Base-by-base conservation (phyloP, 2,329 filamentous ascomycete species). In the Ophiostoma himal-ulmi region DNA sequence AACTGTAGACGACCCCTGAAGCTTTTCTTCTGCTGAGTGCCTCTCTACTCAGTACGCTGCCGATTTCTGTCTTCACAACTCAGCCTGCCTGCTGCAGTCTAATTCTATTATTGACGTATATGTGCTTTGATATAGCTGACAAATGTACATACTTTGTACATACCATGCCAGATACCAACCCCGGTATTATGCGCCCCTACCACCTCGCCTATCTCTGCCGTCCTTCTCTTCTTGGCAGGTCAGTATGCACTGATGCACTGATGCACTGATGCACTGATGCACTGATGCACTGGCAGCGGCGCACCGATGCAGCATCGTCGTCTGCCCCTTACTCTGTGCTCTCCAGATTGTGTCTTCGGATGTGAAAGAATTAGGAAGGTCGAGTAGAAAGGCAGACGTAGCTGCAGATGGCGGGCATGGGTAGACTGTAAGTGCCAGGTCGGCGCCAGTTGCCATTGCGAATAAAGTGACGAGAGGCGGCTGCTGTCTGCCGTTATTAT, bases 171-270 rank as follows among this genome's bases (percentile, higher is more conserved):
- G n/a, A 57, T 26, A 26, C 52, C 57, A 62, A 34, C 57, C 26
- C 26, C 57, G 26, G 26, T 14, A 30, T 62, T 34, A 62, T 62
- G 57, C 57, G 13, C 8, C 57, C 57, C 57, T 17, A 62, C n/a
- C 8, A 4, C 39, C 8, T 26, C 22, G 11, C 22, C 52, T 22
- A 57, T 57, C 52, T 17, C 57, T 62, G 57, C 57, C 26, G 57
- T 14, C n/a, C 57, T 62, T 62, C 57, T 62, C 13, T 62, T 62
- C 57, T 62, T 62, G 57, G 57, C 57, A 62, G 57, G 57, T 62
- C 57, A 26, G 57, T 62, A 62, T 62, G 57, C 57, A 60, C 22
- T 34, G 26, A 22, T 22, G 11, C 54, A 17, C 8, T 48, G 41
- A 14, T 41, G 39, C 11, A 41, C n/a, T n/a, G n/a, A n/a, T n/a